Conservation (phyloP, 345 rosid species). For the Citrus medica region DNA sequence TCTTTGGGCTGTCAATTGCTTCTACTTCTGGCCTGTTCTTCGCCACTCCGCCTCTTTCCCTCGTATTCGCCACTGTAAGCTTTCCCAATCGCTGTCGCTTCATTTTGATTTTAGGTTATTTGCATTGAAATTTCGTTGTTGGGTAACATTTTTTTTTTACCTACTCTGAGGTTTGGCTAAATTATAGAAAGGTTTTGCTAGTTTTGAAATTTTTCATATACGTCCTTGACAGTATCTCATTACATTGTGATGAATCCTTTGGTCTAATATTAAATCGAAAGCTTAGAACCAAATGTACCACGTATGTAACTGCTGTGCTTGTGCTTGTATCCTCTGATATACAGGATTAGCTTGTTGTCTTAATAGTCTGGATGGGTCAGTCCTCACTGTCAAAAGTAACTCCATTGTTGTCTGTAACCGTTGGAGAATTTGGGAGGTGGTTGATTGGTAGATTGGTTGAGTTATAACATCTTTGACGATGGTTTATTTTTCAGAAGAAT, state of each 20-base stretch:
- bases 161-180: neutral
- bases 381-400: neutral
- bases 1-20: conserved; percentile 97
- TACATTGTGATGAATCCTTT: neutral
- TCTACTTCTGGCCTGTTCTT: conserved; percentile 99
- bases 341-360: neutral
- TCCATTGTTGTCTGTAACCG: neutral
- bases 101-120: neutral
- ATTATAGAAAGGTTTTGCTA: neutral
- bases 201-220: neutral
- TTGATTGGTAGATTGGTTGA: neutral
- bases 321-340: neutral
- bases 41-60: conserved; percentile 85
- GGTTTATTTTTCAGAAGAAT: neutral
- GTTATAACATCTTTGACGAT: neutral
- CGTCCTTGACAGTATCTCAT: neutral
- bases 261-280: neutral
- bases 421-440: neutral
- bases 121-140: neutral
- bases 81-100: conserved; percentile 4
- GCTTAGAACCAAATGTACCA: neutral
- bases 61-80: conserved; percentile 61
- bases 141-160: neutral
- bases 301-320: neutral
- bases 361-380: neutral